Conservation (phyloP, 305 asterid species). For the Fraxinus xanthoxyloides region DNA sequence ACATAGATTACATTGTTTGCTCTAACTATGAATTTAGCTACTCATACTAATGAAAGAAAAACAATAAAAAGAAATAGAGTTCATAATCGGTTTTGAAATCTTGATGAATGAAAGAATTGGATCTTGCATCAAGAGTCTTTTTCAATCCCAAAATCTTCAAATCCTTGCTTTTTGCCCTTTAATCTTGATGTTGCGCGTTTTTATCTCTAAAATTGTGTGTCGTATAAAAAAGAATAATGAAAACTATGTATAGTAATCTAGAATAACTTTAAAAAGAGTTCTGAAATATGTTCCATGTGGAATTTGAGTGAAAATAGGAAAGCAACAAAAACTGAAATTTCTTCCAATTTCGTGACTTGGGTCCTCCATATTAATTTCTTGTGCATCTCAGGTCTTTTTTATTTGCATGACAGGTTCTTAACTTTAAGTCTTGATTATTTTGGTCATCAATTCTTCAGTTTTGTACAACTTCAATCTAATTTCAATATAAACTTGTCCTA, state of each 20-base stretch:
- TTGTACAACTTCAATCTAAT: neutral
- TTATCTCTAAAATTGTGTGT: neutral
- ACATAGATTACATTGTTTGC: neutral
- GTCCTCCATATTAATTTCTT: neutral
- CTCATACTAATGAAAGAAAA: neutral
- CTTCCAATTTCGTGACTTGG: too few relatives aligned
- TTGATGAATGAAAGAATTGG: neutral
- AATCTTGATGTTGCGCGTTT: neutral
- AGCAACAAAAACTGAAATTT: too few relatives aligned
- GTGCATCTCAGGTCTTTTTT: neutral
- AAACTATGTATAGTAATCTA: neutral
- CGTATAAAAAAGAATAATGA: neutral
- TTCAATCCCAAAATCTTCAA: too few relatives aligned
- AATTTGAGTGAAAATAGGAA: neutral
- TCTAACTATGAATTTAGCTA: neutral
- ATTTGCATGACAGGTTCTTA: neutral
- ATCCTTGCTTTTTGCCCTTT: neutral
- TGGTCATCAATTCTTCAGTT: neutral
- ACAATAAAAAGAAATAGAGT: neutral
- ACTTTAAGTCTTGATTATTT: neutral
- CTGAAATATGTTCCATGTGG: neutral
- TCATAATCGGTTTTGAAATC: neutral
- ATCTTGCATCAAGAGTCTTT: too few relatives aligned
- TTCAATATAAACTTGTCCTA: neutral
- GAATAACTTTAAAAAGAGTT: neutral